Percentiles rank a stretch among this genome's conserved stretches.
These are phyloP conservation scores for Penicillium sp. DNA, from an alignment of 2,329 filamentous ascomycete species.

Conservation along the genomic window DNA sequence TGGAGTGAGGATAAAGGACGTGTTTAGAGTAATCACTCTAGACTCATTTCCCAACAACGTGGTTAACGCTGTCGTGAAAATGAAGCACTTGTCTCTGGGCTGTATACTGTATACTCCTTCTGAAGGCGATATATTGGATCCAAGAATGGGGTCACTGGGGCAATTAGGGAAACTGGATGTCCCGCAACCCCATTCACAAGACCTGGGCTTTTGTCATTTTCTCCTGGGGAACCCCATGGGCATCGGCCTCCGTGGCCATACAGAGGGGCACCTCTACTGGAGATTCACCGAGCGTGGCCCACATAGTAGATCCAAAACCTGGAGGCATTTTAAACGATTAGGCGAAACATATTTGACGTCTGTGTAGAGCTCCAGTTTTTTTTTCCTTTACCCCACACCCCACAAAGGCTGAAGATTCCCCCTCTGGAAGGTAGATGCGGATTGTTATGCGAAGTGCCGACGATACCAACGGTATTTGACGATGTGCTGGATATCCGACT, in stretches of 20 bases:
- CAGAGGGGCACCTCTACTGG: neutral
- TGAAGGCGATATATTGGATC: neutral
- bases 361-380: constrained; percentile 1
- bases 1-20: neutral
- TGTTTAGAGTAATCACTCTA: neutral
- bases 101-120: neutral
- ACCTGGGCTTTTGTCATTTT: constrained; percentile 9
- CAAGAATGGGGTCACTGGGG: neutral
- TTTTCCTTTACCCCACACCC: constrained; percentile 8
- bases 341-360: neutral
- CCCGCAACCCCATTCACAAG: neutral
- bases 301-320: constrained; percentile 6
- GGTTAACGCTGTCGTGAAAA: neutral
- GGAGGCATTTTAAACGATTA: neutral
- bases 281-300: constrained; percentile 12
- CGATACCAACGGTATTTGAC: constrained; percentile 8
- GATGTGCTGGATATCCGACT: constrained; percentile 1
- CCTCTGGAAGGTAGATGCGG: constrained; percentile 19
- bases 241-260: constrained; percentile 11
- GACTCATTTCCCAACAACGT: constrained; percentile 10
- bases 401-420: constrained; percentile 11
- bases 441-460: neutral
- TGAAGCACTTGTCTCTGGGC: neutral
- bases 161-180: neutral
- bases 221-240: constrained; percentile 17